Evolutionary conservation across 2,329 filamentous ascomycete genomes (phyloP), one percentile per base, ranked within the genome.

Genomic region (Fusarium sp.): DNA sequence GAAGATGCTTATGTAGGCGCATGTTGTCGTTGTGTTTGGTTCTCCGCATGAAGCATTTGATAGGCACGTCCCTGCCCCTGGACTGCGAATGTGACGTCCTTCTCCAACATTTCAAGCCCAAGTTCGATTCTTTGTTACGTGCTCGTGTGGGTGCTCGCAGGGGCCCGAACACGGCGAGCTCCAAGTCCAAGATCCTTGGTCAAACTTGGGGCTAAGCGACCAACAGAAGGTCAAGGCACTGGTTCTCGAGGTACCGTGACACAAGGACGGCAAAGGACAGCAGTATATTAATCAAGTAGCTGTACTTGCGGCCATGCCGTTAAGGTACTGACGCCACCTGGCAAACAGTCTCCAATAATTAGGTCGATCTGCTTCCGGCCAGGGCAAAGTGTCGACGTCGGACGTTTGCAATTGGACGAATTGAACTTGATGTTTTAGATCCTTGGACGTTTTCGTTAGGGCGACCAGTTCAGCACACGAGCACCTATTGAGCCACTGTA

Each of bases 301-400:
- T 61, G 45, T 72, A 72, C 70, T 45, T 63, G 39, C 58, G 63
- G 70, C 46, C 42, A 71, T 57, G 48, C 66, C 69, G 66, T 71
- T 70, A 43, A 62, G 58, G 55, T 58, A 69, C 63, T 47, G 40
- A 59, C 52, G 60, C 60, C 61, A 65, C 60, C 43, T 53, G 66
- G 63, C 47, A 61, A 72, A 58, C 58, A 57, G 57, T 52, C 56
- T 58, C 53, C 48, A 64, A 58, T 67, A 25, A 39, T 47, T 48
- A 63, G 62, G 68, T 50, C 55, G 61, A 73, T 73, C 69, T 73
- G 71, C 50, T 72, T 73, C 64, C 67, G 67, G 71, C 48, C 60
- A 68, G 62, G 57, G 54, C 63, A 69, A 63, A 67, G 66, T 55
- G 63, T 70, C 63, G 58, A 67, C 39, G 63, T 50, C 54, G 63